Percentiles rank a stretch among this genome's conserved stretches.
Evolutionary conservation across 176 grass and related monocot genomes (phyloP).

Genomic region (Cenchrus americanus): DNA sequence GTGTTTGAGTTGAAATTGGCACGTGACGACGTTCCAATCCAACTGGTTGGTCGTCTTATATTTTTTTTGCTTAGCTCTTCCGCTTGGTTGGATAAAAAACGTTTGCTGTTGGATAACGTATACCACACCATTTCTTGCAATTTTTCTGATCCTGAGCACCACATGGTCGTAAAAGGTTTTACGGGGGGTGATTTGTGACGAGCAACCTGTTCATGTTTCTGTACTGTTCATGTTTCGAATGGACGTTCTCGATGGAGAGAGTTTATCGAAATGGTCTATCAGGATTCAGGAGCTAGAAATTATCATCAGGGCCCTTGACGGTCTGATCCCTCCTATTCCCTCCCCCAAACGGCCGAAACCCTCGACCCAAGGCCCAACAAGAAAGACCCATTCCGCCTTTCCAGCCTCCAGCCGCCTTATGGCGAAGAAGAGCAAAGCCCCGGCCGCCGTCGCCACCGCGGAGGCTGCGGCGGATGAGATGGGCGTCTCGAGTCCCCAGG

Average conservation of each 20-base stretch:
- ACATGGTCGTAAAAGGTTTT: no score
- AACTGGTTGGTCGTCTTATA: no score
- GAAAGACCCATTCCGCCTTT: background rate
- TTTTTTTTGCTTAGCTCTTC: no score
- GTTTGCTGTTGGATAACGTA: no score
- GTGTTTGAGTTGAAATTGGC: no score
- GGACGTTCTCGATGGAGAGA: background rate
- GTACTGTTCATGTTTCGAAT: background rate
- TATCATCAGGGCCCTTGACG: background rate
- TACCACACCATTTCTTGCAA: no score
- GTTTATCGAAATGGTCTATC: background rate
- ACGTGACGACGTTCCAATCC: no score
- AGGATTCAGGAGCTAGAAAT: background rate
- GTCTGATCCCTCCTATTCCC: no score
- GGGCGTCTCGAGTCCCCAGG: conserved; percentile 37
- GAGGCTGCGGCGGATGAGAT: background rate
- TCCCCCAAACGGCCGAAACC: conserved; percentile 21
- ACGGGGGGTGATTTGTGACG: no score
- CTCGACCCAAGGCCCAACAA: conserved; percentile 22
- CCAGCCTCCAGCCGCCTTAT: conserved; percentile 35
- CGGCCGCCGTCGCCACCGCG: background rate
- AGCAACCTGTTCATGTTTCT: background rate
- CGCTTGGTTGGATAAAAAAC: no score
- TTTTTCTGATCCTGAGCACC: no score
- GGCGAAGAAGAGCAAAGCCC: conserved; percentile 53